phyloP scores from a whole-genome alignment of 352 stramenopile species.

The Pythium rishiriense region DNA sequence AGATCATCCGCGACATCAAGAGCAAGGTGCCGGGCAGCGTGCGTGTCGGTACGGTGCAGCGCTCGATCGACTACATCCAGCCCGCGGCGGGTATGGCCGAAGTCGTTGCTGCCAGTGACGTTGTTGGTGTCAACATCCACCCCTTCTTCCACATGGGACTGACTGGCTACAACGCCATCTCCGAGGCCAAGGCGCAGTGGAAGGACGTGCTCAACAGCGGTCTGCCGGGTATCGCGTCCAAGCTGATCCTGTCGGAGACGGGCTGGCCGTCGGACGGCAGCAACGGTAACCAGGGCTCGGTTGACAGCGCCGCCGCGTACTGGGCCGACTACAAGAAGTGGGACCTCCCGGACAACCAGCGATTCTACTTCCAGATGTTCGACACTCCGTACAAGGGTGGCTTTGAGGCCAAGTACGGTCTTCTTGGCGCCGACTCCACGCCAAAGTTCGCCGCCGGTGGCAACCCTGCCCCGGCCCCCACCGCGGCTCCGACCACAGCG shows the following conservation, averaged over 20 bases:
- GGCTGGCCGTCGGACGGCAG: slow-evolving; percentile 57
- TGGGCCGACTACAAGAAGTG: slow-evolving; percentile 64
- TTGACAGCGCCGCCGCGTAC: slow-evolving; percentile 42
- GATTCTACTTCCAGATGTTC: slow-evolving; percentile 84
- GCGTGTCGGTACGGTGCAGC: slow-evolving; percentile 70
- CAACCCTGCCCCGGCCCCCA: slow-evolving; percentile 23
- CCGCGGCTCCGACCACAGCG: slow-evolving; percentile 19
- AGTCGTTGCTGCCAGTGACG: slow-evolving; percentile 53
- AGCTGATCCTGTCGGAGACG: slow-evolving; percentile 60
- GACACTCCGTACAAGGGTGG: slow-evolving; percentile 47
- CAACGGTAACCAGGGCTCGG: slow-evolving; percentile 39
- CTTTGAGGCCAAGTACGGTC: slow-evolving; percentile 58
- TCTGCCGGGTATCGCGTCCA: slow-evolving; percentile 41
- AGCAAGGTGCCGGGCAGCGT: slow-evolving; percentile 34
- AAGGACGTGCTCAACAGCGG: slow-evolving; percentile 34
- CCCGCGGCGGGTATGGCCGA: slow-evolving; percentile 38
- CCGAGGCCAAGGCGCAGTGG: slow-evolving; percentile 46
- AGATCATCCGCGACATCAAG: slow-evolving; percentile 59
- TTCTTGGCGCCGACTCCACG: slow-evolving; percentile 43
- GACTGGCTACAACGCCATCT: slow-evolving; percentile 40
- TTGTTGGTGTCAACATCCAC: slow-evolving; percentile 75
- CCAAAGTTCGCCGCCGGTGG: slow-evolving; percentile 47
- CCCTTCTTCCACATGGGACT: slow-evolving; percentile 51
- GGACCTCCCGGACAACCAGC: slow-evolving; percentile 46
- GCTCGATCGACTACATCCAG: slow-evolving; percentile 52